Evolutionary conservation across 164 flowering plant genomes (phyloP).

Genomic region (Liriodendron chinense): DNA sequence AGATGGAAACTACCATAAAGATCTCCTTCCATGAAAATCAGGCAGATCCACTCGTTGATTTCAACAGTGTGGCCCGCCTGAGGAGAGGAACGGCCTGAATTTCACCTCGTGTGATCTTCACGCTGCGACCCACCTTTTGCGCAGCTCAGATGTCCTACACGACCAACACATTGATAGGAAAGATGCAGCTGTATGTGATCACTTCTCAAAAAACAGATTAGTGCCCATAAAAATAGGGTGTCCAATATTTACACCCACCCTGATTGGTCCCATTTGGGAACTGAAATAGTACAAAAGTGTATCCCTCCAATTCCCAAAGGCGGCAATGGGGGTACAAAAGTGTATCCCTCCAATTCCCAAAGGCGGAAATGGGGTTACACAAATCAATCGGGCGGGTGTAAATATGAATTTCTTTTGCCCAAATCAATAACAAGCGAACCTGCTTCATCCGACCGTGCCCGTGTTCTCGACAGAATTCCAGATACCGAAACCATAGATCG

Average conservation of each 20-base stretch:
- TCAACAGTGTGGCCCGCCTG: background rate
- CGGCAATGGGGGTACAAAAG: background rate
- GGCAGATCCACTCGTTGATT: background rate
- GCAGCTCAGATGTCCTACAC: too few species aligned
- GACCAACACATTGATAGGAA: background rate
- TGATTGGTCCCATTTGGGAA: background rate
- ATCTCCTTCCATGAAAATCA: background rate
- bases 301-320: background rate
- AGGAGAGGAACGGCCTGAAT: background rate
- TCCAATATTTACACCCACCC: background rate
- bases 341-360: background rate
- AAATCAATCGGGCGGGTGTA: background rate
- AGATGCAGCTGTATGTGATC: too few species aligned
- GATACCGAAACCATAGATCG: slow-evolving; percentile 79
- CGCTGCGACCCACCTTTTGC: too few species aligned
- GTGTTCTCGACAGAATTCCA: slow-evolving; percentile 68
- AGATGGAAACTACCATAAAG: background rate
- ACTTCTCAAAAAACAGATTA: too few species aligned
- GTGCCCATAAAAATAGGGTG: too few species aligned
- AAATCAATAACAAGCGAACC: slow-evolving; percentile 30
- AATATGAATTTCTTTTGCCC: background rate
- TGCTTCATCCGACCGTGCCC: slow-evolving; percentile 79
- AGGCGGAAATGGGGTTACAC: too few species aligned
- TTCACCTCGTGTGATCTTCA: background rate
- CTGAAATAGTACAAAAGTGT: background rate